These are phyloP conservation scores for Aspergillus nanangensis DNA, from an alignment of 495 filamentous ascomycete genomes.

Conservation along the genomic window DNA sequence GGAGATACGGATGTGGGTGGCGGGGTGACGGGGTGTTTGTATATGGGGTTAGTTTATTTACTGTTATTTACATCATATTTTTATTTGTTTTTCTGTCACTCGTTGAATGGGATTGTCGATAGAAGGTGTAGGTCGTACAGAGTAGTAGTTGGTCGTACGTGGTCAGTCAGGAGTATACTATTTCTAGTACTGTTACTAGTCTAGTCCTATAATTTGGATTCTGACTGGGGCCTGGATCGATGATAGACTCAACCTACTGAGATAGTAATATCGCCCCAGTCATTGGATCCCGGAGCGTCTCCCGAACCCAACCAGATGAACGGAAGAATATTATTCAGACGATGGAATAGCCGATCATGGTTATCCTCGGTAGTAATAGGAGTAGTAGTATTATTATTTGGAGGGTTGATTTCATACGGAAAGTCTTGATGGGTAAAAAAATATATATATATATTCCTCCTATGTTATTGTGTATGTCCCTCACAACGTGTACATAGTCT, in stretches of 20 bases:
- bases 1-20: background rate
- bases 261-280: background rate
- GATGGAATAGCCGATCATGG: background rate
- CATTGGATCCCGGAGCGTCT: background rate
- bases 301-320: conserved; percentile 1
- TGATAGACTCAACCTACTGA: background rate
- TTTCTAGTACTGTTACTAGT: too few relatives aligned
- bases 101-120: background rate
- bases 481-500: too few relatives aligned
- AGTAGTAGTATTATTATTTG: background rate
- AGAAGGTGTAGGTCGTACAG: background rate
- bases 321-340: conserved; percentile 1
- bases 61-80: background rate
- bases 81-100: background rate
- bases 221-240: background rate
- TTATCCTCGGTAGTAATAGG: background rate
- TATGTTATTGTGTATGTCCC: background rate
- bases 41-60: background rate
- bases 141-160: background rate
- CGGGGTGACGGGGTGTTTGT: background rate
- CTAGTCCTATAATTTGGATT: too few relatives aligned
- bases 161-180: background rate
- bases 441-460: too few relatives aligned
- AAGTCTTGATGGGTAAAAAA: too few relatives aligned
- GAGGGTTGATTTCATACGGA: too few relatives aligned